Base-by-base conservation (phyloP, 1,139 yeast genomes). In the Debaryomycetaceae sp. region DNA sequence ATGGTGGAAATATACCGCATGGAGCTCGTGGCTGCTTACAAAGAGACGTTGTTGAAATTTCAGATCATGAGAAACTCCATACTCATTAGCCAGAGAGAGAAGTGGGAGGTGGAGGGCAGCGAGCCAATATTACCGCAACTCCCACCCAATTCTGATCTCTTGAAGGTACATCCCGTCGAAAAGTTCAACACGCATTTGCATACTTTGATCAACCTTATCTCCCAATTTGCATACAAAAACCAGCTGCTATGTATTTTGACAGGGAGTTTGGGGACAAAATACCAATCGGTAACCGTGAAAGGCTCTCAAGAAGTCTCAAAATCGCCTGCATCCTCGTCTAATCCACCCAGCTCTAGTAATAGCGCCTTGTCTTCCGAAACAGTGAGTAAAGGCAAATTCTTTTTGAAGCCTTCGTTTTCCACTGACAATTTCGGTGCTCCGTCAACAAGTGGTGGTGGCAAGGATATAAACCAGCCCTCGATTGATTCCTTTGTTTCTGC, bases 151-250 rank as follows among this genome's bases (percentile, higher is more conserved):
- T 68, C 76, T 3, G 66, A 65, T 36, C 55, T 72, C 14, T 42
- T 70, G 2, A 55, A 54, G 23, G 66, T 62, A 27, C 64, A 65
- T 44, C 77, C 78, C 1, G 44, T 54, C 11, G 43, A 56, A 14
- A 70, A 72, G 47, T 67, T 53, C 44, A 66, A 63, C 24, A 44
- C 60, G 24, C 79, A 74, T 51, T 47, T 69, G 5, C 54, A 55
- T 31, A 50, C 58, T 35, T 47, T 72, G 9, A 50, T 66, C 45
- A 63, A 57, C 45, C 45, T 56, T 31, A 52, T 73, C 5, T 57
- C 69, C 8, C 59, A 56, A 31, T 52, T 52, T 29, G 52, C 68
- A 13, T 55, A 56, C 46, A 53, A 54, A 33, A 48, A 53, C 36
- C 57, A 63, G 38, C 63, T 63, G 59, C 48, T 68, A 46, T 54